Conservation (phyloP, 768 basidiomycete genomes). For the Tricholoma bakamatsutake region DNA sequence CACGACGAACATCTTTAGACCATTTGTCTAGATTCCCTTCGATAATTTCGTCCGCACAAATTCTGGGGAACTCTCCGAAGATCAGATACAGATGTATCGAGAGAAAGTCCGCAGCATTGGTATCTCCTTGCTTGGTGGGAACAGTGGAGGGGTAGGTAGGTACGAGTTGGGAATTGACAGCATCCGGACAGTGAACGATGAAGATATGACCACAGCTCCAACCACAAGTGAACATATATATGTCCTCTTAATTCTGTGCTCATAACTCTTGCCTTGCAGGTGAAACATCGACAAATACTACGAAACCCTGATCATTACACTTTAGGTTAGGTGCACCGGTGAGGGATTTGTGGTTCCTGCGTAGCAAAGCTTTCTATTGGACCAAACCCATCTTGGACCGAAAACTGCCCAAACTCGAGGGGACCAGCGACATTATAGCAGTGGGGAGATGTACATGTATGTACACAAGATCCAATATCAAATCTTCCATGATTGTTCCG, state of each 20-base stretch:
- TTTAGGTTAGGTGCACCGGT: background rate
- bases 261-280: background rate
- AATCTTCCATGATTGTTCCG: background rate
- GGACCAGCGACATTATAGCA: background rate
- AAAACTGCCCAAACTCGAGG: background rate
- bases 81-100: constrained; percentile 70
- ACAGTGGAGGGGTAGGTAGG: constrained; percentile 62
- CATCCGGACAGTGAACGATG: constrained; percentile 77
- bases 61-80: constrained; percentile 59
- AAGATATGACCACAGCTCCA: constrained; percentile 39
- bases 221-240: constrained; percentile 12
- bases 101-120: constrained; percentile 78
- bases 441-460: constrained; percentile 11
- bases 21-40: constrained; percentile 66
- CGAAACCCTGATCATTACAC: background rate
- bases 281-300: background rate
- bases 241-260: background rate
- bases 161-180: constrained; percentile 83
- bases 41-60: constrained; percentile 70
- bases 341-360: background rate
- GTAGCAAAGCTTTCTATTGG: background rate
- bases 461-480: constrained; percentile 7
- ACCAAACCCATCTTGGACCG: constrained; percentile 3
- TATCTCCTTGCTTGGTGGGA: constrained; percentile 83
- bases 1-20: constrained; percentile 3